Evolutionary conservation across 148 eudicot genomes (phyloP), one percentile per base, ranked within the genome.

Genomic region (Chenopodium formosanum): DNA sequence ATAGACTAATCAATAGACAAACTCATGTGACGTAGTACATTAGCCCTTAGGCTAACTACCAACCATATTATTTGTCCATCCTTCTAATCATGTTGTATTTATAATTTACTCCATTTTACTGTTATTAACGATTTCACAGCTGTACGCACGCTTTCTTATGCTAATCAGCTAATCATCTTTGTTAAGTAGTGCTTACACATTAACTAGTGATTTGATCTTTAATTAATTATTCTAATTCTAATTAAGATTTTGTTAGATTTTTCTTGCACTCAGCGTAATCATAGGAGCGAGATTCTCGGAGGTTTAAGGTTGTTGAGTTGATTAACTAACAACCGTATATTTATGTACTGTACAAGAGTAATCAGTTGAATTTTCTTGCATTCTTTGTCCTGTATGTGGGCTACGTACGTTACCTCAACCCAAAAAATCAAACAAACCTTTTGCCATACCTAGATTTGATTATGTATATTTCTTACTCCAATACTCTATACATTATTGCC

Each of bases 251-350:
- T 7, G 25, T 46, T 79, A 20, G 64, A 31, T 69, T 31, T 22
- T 50, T 37, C 19, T 17, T 27, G 64, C 34, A 53, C 11, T 47
- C 58, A 37, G 23, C 68, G 56, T 62, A 63, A 60, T 80, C 25
- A 44, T 25, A 62, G 71, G 71, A 72, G 71, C 77, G 46, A 62
- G 34, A 27, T 68, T 72, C 46, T 40, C 58, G 78, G 78, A 73
- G 22, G 29, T 62, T 62, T 60, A 46, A 80, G 82, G 82, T 80
- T 10, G 27, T 40, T 29, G 46, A 60, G 69, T 60, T 60, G 69
- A 76, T 62, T 62, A 60, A 17, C 52, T 47, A 34, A 62, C 75
- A 72, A 44, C 75, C 29, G 19, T 4, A 9, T 72, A 40, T 72
- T 50, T 31, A 9, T n/a, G 29, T 9, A n/a, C 29, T n/a, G 29